A percentile compares a stretch with the other conserved stretches of the same genome.
phyloP scores from a whole-genome alignment of 2,329 filamentous ascomycete genomes.

The Zarea fungicola region DNA sequence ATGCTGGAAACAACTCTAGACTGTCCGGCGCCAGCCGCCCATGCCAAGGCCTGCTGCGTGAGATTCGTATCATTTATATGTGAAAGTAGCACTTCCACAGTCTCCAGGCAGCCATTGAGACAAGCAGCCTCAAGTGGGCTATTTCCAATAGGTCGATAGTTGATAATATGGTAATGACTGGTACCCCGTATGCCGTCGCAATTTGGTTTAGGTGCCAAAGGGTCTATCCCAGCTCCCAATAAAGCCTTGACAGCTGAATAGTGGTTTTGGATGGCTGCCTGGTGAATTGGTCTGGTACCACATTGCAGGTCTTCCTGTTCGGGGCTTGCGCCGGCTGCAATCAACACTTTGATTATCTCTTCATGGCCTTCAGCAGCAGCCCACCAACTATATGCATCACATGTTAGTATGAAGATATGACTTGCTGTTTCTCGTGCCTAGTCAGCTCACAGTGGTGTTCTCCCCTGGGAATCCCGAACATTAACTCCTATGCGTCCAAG shows the following conservation, averaged over 20 bases:
- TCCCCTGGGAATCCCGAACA: constrained; percentile 10
- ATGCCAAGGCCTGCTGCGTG: neutral
- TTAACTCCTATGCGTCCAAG: constrained; percentile 16
- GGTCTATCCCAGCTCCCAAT: neutral
- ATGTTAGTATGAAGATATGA: too few species aligned
- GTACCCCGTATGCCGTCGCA: neutral
- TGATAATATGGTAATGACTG: too few species aligned
- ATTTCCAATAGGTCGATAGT: neutral
- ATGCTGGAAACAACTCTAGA: neutral
- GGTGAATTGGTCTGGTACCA: neutral
- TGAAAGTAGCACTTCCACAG: too few species aligned
- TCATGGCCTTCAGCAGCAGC: constrained; percentile 21
- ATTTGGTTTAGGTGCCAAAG: neutral
- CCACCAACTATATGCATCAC: too few species aligned
- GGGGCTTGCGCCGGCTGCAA: neutral
- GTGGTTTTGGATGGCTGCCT: neutral
- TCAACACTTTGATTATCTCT: neutral
- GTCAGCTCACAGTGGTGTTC: constrained; percentile 20
- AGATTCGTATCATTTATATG: neutral
- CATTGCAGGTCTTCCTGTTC: neutral
- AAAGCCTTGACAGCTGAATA: neutral
- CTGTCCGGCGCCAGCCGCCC: neutral
- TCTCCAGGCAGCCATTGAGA: neutral
- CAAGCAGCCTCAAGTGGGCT: neutral
- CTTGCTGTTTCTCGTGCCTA: neutral